Conservation (phyloP, 2,329 filamentous ascomycete genomes). For the Amylocarpus encephaloides region DNA sequence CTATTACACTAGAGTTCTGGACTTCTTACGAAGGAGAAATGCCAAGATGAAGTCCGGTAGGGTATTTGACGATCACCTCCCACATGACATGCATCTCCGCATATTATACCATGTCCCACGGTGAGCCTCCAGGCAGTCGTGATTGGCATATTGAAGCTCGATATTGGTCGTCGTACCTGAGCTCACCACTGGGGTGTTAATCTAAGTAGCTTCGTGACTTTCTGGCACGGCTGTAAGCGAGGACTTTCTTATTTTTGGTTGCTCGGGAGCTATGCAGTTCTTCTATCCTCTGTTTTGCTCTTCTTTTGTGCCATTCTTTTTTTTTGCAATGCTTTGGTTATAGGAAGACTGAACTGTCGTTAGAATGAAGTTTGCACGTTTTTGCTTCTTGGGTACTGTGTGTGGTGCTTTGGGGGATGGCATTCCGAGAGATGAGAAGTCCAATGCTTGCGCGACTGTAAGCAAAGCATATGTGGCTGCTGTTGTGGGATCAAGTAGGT, state of each 20-base stretch:
- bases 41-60: background rate
- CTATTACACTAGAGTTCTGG: too few species aligned
- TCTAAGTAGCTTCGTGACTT: background rate
- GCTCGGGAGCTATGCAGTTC: background rate
- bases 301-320: background rate
- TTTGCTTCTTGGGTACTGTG: too few species aligned
- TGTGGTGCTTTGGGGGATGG: too few species aligned
- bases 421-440: too few species aligned
- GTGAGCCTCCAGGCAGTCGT: background rate
- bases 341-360: background rate
- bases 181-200: background rate
- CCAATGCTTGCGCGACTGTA: background rate
- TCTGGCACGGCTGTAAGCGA: slow-evolving; percentile 1
- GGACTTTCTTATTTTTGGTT: background rate
- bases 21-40: too few species aligned
- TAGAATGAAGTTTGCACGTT: too few species aligned
- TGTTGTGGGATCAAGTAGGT: background rate
- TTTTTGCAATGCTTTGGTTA: background rate
- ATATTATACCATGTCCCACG: background rate
- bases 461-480: background rate
- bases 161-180: background rate
- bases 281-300: background rate
- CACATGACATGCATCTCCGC: background rate
- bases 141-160: background rate
- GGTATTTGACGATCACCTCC: background rate